A percentile compares a stretch with the other conserved stretches of the same genome.
These are phyloP conservation scores for Clarireedia monteithiana DNA, from an alignment of 2,329 filamentous ascomycete species.

Conservation along the genomic window DNA sequence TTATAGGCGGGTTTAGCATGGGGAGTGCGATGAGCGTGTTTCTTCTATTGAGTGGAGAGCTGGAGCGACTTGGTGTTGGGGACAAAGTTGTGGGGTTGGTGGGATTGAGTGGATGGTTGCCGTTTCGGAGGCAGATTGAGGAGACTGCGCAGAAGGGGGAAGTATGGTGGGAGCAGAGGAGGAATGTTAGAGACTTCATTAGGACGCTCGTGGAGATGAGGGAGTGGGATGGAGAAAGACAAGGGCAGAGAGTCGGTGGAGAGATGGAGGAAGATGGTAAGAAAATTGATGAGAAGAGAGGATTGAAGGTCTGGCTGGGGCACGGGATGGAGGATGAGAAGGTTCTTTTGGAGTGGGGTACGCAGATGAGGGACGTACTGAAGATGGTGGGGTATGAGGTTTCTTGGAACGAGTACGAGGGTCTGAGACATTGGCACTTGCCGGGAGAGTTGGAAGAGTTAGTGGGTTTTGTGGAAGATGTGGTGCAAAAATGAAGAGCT, in stretches of 20 bases:
- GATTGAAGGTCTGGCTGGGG: conserved; percentile 6
- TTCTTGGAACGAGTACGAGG: background rate
- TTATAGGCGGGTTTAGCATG: conserved; percentile 20
- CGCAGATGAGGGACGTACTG: conserved; percentile 8
- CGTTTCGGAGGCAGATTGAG: conserved; percentile 15
- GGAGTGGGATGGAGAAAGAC: too few relatives aligned
- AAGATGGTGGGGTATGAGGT: background rate
- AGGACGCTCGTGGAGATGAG: too few relatives aligned
- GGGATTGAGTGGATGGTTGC: conserved; percentile 24
- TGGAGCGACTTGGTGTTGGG: background rate
- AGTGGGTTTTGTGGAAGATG: background rate
- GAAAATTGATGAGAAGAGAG: background rate
- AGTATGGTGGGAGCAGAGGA: too few relatives aligned
- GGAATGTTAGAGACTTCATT: too few relatives aligned
- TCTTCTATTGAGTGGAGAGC: conserved; percentile 15
- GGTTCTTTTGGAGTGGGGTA: conserved; percentile 19
- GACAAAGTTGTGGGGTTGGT: conserved; percentile 12
- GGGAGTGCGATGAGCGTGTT: conserved; percentile 19
- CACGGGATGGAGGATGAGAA: conserved; percentile 22
- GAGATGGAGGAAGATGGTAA: background rate
- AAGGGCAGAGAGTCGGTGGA: background rate
- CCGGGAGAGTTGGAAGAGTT: background rate
- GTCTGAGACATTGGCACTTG: background rate
- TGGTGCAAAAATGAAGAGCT: background rate
- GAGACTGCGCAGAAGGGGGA: background rate